These are phyloP conservation scores for Pouteria glomerata DNA, from an alignment of 148 eudicot species.

Conservation along the genomic window DNA sequence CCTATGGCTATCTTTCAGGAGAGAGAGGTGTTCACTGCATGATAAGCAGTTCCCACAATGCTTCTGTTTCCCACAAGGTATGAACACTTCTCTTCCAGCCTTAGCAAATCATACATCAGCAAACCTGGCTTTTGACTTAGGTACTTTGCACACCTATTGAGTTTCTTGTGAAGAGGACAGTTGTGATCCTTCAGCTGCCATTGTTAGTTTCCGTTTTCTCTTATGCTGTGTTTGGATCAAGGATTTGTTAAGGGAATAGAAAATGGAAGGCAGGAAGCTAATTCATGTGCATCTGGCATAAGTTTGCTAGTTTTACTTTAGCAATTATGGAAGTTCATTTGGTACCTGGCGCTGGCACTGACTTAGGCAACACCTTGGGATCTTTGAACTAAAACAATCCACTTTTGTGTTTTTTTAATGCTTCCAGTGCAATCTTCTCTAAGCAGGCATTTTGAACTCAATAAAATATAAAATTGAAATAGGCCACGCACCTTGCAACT, in stretches of 20 bases:
- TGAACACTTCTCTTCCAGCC: neutral
- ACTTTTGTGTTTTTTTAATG: neutral
- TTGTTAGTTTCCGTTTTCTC: neutral
- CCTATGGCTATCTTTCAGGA: slow-evolving; percentile 75
- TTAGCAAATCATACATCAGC: neutral
- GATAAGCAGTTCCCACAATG: slow-evolving; percentile 30
- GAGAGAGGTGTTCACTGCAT: slow-evolving; percentile 78
- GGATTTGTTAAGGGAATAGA: neutral
- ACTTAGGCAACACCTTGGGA: neutral
- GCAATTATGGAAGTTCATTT: neutral
- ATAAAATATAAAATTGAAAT: neutral
- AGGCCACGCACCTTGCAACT: neutral
- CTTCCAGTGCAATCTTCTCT: neutral
- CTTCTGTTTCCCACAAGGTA: slow-evolving; percentile 39
- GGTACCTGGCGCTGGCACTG: neutral
- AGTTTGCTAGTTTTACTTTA: neutral
- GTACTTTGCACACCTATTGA: neutral
- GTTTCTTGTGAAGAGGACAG: neutral
- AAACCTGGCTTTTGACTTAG: neutral
- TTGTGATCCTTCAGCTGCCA: neutral
- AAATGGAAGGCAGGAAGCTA: neutral
- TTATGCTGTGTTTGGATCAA: neutral
- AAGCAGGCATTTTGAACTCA: neutral
- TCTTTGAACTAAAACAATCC: neutral
- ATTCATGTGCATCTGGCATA: slow-evolving; percentile 5